Evolutionary conservation across 495 filamentous ascomycete genomes (phyloP), one percentile per base, ranked within the genome.

Genomic region (Podospora pseudoanserina): DNA sequence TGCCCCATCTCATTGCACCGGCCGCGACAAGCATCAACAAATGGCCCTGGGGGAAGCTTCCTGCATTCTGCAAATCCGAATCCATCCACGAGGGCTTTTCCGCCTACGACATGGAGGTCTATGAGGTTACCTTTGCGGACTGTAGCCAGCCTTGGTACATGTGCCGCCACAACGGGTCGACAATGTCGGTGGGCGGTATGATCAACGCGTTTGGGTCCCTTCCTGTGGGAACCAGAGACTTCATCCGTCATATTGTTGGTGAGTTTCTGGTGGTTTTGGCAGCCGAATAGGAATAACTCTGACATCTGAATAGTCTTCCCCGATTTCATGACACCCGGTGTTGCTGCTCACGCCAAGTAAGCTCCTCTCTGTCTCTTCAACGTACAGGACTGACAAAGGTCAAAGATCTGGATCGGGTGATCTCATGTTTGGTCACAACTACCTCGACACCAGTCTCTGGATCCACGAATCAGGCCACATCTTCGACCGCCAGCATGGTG

Each of bases 241-340:
- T 16, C 18, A 30, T 61, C 18, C 59, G 59, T 28, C 59, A 61
- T 61, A 18, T 61, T 26, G 16, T 61, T 28, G 59, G 59, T 61
- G 26, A 28, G 59, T 61, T 32, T 34, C 2, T 18, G n/a, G 20
- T 20, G 16, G 0, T 27, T 58, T 27, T 26, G 16, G 20, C 56
- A 20, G 13, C 4, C 20, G 4, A 5, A 20, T 0, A 27, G 23
- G 23, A 27, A 1, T 26, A 27, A 13, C 16, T 30, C 59, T 61
- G 16, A 61, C 59, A 61, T 6, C 6, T 18, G 59, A 49, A 49
- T 49, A 49, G 39, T 11, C 13, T 49, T 49, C 39, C 56, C 56
- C 6, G 1, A 9, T 5, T 20, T 58, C 23, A 58, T 58, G 19
- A 27, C 23, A 2, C 23, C 56, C 18, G 19, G 5, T 58, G 56